These are phyloP conservation scores for Aristolochia contorta DNA, from an alignment of 164 flowering plant species.

Conservation along the genomic window DNA sequence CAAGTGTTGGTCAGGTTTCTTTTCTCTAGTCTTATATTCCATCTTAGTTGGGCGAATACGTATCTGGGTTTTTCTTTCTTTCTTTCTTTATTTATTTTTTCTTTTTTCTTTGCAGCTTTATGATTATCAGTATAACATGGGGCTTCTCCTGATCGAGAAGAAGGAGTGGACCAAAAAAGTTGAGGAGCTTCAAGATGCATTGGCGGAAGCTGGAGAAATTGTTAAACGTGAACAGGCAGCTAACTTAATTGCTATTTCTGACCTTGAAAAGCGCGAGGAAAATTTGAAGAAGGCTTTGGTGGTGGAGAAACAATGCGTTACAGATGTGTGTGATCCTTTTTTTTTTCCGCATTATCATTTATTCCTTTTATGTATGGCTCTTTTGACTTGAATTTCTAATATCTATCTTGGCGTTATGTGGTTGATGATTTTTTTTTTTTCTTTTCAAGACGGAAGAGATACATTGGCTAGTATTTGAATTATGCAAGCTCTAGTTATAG, in stretches of 20 bases:
- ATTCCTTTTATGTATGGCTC: background rate
- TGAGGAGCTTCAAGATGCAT: slow-evolving; percentile 47
- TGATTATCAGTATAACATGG: slow-evolving; percentile 91
- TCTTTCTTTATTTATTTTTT: no score
- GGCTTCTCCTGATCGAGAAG: slow-evolving; percentile 84
- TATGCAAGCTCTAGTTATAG: no score
- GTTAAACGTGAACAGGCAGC: slow-evolving; percentile 68
- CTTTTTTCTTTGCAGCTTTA: slow-evolving; percentile 40
- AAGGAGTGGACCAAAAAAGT: slow-evolving; percentile 52
- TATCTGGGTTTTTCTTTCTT: slow-evolving; percentile 2
- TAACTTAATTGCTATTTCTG: slow-evolving; percentile 55
- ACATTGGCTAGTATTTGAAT: no score
- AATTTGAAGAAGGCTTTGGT: slow-evolving; percentile 59
- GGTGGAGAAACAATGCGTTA: slow-evolving; percentile 60
- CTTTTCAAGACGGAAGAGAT: no score
- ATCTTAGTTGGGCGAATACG: background rate
- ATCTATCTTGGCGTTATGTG: background rate
- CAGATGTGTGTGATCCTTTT: slow-evolving; percentile 44
- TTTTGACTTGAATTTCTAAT: background rate
- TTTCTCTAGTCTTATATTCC: background rate
- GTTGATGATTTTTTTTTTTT: background rate
- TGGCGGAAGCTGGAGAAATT: slow-evolving; percentile 54
- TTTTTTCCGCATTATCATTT: background rate
- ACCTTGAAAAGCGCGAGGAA: slow-evolving; percentile 64
- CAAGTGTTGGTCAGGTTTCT: background rate